These are phyloP conservation scores for Zygosaccharomyces sapae DNA, from an alignment of 1,139 yeast species.

Conservation along the genomic window DNA sequence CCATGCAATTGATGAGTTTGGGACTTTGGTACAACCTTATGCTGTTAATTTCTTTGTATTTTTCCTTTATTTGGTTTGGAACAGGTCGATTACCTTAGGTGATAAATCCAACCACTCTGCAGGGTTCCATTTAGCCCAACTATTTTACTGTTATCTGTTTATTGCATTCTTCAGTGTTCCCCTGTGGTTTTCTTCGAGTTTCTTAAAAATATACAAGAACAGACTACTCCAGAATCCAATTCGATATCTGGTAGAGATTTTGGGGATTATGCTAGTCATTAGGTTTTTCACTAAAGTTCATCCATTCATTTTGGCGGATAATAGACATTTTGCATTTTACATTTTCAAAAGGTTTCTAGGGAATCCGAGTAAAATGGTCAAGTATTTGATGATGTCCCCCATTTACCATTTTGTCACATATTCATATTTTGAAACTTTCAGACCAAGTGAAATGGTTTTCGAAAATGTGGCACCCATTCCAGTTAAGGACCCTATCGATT, in stretches of 20 bases:
- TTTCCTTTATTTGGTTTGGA: constrained; percentile 51
- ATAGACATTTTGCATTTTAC: constrained; percentile 89
- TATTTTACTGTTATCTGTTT: constrained; percentile 71
- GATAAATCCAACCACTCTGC: constrained; percentile 82
- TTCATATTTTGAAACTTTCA: constrained; percentile 41
- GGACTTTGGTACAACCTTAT: constrained; percentile 47
- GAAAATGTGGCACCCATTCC: constrained; percentile 38
- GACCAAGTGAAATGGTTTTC: constrained; percentile 36
- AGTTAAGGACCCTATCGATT: constrained; percentile 33
- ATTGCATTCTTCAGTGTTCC: constrained; percentile 65
- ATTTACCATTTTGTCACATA: constrained; percentile 68
- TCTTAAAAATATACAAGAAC: constrained; percentile 39
- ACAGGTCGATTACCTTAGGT: constrained; percentile 76
- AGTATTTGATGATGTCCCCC: constrained; percentile 47
- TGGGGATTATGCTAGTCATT: constrained; percentile 48
- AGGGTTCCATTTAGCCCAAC: constrained; percentile 69
- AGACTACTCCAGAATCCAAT: constrained; percentile 32
- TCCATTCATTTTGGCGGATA: constrained; percentile 89
- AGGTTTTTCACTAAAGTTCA: constrained; percentile 69
- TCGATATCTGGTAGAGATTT: constrained; percentile 32
- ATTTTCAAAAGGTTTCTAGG: constrained; percentile 62
- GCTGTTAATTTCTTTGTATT: constrained; percentile 50
- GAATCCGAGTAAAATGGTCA: constrained; percentile 39
- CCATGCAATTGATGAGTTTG: constrained; percentile 38
- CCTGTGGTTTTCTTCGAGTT: constrained; percentile 49